These are phyloP conservation scores for Leishmania aethiopica DNA, from an alignment of 208 protist genomes.

Conservation along the genomic window DNA sequence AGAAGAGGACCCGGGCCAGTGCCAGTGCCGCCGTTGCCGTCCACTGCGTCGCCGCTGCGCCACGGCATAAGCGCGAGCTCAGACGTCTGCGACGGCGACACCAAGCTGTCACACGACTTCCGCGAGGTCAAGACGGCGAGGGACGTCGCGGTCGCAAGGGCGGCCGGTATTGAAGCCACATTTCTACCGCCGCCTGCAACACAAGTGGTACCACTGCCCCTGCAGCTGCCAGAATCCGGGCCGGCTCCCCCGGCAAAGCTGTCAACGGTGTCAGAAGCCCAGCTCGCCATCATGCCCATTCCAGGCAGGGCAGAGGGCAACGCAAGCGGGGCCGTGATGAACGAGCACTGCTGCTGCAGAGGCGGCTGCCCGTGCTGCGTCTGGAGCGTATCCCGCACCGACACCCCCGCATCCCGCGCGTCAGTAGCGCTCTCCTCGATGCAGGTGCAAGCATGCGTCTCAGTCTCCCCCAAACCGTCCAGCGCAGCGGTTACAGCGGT, in stretches of 20 bases:
- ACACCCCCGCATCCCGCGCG: slow-evolving; percentile 18
- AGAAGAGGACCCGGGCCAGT: neutral
- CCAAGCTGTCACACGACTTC: neutral
- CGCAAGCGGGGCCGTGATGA: neutral
- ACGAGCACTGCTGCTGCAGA: neutral
- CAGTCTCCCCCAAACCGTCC: slow-evolving; percentile 6
- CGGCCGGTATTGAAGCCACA: neutral
- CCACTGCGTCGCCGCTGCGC: neutral
- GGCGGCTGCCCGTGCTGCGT: neutral
- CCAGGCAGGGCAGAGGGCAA: neutral
- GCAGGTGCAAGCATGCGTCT: slow-evolving; percentile 16
- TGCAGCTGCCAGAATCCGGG: neutral
- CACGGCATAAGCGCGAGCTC: neutral
- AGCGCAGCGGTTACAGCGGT: neutral
- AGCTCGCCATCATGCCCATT: neutral
- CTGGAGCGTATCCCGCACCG: slow-evolving; percentile 8
- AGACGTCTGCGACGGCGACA: neutral
- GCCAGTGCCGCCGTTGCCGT: neutral
- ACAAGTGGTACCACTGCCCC: neutral
- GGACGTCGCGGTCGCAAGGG: neutral
- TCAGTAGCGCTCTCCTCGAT: slow-evolving; percentile 14
- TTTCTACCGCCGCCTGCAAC: neutral
- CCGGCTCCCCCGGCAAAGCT: neutral
- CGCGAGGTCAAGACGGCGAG: neutral
- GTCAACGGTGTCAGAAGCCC: neutral